Base-by-base conservation (phyloP, 768 basidiomycete species). In the Amanita molliuscula region DNA sequence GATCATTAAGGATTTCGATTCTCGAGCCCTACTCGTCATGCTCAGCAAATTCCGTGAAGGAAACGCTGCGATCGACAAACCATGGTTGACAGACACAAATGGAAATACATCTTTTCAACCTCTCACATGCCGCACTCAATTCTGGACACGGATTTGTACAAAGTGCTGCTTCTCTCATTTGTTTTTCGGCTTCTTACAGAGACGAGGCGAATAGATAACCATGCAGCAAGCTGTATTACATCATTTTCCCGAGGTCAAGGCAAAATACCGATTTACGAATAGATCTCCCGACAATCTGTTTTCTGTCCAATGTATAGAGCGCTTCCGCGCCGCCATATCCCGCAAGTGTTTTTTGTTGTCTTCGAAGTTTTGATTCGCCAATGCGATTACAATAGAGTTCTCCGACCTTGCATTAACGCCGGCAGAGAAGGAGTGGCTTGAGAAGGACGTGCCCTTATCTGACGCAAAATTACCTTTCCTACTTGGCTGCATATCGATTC, bases 111-210 rank as follows among this genome's bases (percentile, higher is more conserved):
- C 6, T 15, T 18, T 47, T 46, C n/a, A 31, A 53, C 44, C 54
- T 46, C 20, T 34, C 43, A 49, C 6, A 41, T 68, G 15, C 71
- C 70, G 31, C 60, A 49, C 48, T 93, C 90, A 13, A 70, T 97
- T 46, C 75, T 97, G 40, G 95, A 97, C 64, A 93, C 92, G 0
- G 95, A 97, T 65, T 67, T 95, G 26, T 97, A 97, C 79, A 98
- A 95, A 78, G 91, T 84, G 42, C 20, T 18, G 41, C 46, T n/a
- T 25, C 40, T 6, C 28, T 23, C 15, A 47, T 40, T 53, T 40
- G 36, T n/a, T 48, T 28, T 26, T 16, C 16, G 11, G 26, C 38
- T 28, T 44, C 49, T 53, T 28, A 53, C 31, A 52, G 10, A 29
- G 5, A 15, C 43, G 54, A 29, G 10, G n/a, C 41, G 54, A 23